Base-by-base conservation (phyloP, 2,329 filamentous ascomycete species). In the Neurospora sp. region DNA sequence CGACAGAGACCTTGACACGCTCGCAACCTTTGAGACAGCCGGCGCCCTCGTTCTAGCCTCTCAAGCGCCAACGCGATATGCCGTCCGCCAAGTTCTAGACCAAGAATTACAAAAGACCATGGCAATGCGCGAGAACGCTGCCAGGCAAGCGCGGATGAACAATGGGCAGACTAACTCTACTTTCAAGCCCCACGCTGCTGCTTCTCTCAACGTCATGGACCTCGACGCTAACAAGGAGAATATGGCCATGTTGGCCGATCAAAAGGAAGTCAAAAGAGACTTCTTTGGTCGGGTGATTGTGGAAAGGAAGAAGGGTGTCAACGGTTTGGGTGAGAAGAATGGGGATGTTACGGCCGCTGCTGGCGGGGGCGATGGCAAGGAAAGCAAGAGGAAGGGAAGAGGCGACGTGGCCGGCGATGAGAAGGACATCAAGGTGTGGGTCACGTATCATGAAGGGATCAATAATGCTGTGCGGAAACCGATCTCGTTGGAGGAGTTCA, bases 391-490 rank as follows among this genome's bases (percentile, higher is more conserved):
- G 72, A 68, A 68, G 76, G 66, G 46, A 71, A 70, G 67, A 76
- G 74, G 52, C 36, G 62, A 69, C 38, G n/a, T 39, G 52, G 62
- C 38, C 68, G 42, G 33, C n/a, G 33, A 38, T 28, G 15, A 69
- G 7, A 62, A 69, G 68, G 67, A 33, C 67, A 68, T 39, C 67
- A 66, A 28, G 17, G 28, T 43, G n/a, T 15, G 15, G 66, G 42
- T 38, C 43, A 70, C 36, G 1, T 97, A 90, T 79, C 90, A 97
- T 76, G 94, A 97, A 81, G 94, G 94, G 0, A 89, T 93, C 78
- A 96, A 93, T 70, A 97, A 97, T 84, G 94, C 94, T 11, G 94
- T 97, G 72, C 86, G 91, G 79, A 97, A 97, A 79, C 92, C 93
- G 2, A 89, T 97, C 72, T 91, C 91, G 9, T 79, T 97, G 78